These are phyloP conservation scores for Paradendryphiella salina DNA, from an alignment of 2,329 filamentous ascomycete genomes.

Conservation along the genomic window DNA sequence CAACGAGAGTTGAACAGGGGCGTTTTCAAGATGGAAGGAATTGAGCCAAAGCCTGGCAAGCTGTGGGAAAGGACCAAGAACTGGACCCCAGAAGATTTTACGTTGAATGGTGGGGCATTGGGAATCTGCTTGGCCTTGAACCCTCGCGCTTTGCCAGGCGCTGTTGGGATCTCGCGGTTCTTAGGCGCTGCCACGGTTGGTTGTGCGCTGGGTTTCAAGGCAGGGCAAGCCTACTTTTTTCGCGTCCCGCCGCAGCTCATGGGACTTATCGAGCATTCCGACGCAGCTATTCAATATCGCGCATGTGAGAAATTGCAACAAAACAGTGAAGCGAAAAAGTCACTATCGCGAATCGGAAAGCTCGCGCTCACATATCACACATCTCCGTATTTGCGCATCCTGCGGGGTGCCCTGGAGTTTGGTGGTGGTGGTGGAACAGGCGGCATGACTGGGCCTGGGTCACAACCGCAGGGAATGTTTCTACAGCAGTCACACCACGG, in stretches of 20 bases:
- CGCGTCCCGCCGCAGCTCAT: conserved; percentile 4
- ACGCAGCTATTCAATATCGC: not conserved
- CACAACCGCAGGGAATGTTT: not conserved
- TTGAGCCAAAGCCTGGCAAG: conserved; percentile 22
- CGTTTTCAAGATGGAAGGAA: conserved; percentile 23
- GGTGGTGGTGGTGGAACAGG: not conserved
- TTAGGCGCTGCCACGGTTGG: conserved; percentile 24
- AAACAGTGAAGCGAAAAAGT: conserved; percentile 15
- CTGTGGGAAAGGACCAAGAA: conserved; percentile 28
- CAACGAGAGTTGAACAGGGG: conserved; percentile 24
- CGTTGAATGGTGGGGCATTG: conserved; percentile 20
- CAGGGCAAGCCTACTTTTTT: conserved; percentile 2
- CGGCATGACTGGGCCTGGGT: not conserved
- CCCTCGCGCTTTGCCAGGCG: conserved; percentile 22
- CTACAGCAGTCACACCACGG: not conserved
- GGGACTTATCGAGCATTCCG: conserved; percentile 3
- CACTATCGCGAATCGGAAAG: conserved; percentile 19
- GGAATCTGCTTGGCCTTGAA: conserved; percentile 21
- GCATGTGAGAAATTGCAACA: conserved; percentile 14
- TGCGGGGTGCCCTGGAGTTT: conserved; percentile 6
- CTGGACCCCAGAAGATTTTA: conserved; percentile 21
- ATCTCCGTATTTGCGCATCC: conserved; percentile 1
- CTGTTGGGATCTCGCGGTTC: conserved; percentile 21
- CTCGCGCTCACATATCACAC: conserved; percentile 13
- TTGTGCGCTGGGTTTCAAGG: conserved; percentile 15